Base-by-base conservation (phyloP, 75 land plant genomes). In the Picea sitchensis region DNA sequence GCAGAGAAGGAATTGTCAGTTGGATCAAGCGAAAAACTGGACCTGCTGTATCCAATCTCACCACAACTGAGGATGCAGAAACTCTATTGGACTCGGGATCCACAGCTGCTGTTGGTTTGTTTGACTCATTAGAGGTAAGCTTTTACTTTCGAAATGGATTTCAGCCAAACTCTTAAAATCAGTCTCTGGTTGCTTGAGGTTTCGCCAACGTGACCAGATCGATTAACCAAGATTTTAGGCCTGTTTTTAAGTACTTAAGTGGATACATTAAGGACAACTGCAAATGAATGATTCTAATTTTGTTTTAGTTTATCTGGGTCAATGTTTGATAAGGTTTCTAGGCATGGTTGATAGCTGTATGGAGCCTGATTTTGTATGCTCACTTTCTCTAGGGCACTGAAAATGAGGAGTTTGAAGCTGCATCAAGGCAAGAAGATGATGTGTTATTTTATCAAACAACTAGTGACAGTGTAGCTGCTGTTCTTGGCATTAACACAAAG, bases 11-110 rank as follows among this genome's bases (percentile, higher is more conserved):
- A n/a, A 96, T 96, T 82, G 87, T 94, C 41, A 79, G 85, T 6
- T 92, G 95, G 98, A 86, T 94, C 63, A 96, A 92, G 89, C 93
- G 90, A 87, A 94, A 94, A 83, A 88, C 77, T 36, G 95, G 98
- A 63, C 95, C 95, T 65, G 87, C 88, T 59, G 74, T 92, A 15
- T 65, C 58, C 60, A 92, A 94, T 80, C 44, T 84, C 3, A 87
- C 90, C 9, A 83, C 97, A 23, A 64, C 65, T 47, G 83, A 87
- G 21, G 98, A 96, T 30, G 99, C 92, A 36, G 91, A 94, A 73
- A 61, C 79, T n/a, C 77, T 94, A 14, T 64, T 92, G 81, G 82
- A 83, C 34, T 54, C 87, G 34, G 89, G 85, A 44, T 76, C 34
- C 57, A 84, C 86, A 79, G 61, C 91, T 47, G 95, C 85, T 81